Base-by-base conservation (phyloP, 306 rosid species). In the Prunus mira region DNA sequence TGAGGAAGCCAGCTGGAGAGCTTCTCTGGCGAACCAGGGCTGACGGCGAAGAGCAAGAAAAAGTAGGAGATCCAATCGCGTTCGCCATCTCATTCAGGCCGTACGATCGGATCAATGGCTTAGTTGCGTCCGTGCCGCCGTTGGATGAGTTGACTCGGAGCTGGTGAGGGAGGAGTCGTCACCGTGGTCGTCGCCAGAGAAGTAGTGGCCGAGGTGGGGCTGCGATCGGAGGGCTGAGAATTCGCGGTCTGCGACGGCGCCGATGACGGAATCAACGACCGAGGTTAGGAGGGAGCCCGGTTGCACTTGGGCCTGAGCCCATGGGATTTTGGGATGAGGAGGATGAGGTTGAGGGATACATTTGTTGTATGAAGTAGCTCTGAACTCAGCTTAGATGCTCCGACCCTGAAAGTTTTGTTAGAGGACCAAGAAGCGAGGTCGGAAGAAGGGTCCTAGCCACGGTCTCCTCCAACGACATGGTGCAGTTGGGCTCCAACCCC, bases 1-100 rank as follows among this genome's bases (percentile, higher is more conserved):
- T 69, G 66, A 89, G 85, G 74, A 95, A 90, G 19, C 93, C 97
- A 20, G 99, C 93, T 18, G 99, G 99, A 5, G 99, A 90, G 85
- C 99, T 95, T 76, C 84, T 86, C 91, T 95, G 99, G 32, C 98
- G 91, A 47, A 91, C 78, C 86, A 93, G 74, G 71, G 88, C 74
- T 24, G 84, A 74, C 3, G 89, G 83, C 6, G 85, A 62, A 13
- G 85, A 61, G 2, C 77, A 69, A 2, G 88, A 69, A 0, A 88
- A 67, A 9, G 79, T 74, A 24, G 87, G 70, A 55, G 83, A 81
- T 80, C 88, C 84, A 62, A 57, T 66, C 56, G 58, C 82, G 47
- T 13, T 52, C 12, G 66, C 76, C 73, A 72, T 79, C 50, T 82
- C 86, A 10, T 78, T 52, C 76, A 82, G 27, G 15, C 88, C 88